These are phyloP conservation scores for Colletotrichum sp. DNA, from an alignment of 2,329 filamentous ascomycete genomes.

Conservation along the genomic window DNA sequence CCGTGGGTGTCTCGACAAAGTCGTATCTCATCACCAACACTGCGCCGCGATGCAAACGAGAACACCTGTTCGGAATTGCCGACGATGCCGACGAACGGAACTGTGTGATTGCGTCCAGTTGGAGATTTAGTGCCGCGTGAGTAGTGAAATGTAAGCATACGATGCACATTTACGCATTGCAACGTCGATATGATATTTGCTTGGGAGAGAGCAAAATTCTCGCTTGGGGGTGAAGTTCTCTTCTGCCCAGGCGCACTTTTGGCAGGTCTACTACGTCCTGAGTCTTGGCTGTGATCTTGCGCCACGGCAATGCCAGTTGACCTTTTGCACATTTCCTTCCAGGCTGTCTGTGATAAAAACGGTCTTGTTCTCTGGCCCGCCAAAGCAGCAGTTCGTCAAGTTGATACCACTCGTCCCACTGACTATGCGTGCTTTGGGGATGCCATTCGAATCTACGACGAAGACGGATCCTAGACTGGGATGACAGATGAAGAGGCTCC, in stretches of 20 bases:
- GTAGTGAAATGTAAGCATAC: neutral
- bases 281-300: slow-evolving; percentile 8
- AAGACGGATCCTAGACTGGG: slow-evolving; percentile 40
- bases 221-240: neutral
- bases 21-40: neutral
- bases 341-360: slow-evolving; percentile 46
- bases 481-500: slow-evolving; percentile 39
- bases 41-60: neutral
- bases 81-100: too few relatives aligned
- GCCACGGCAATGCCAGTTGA: slow-evolving; percentile 37
- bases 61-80: neutral
- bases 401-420: slow-evolving; percentile 36
- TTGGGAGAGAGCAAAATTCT: neutral
- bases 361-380: slow-evolving; percentile 38
- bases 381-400: slow-evolving; percentile 47
- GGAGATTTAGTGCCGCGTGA: neutral
- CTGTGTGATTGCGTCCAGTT: neutral
- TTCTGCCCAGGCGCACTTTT: neutral
- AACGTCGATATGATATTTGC: neutral
- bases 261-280: neutral
- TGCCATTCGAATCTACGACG: slow-evolving; percentile 39
- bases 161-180: neutral
- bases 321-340: slow-evolving; percentile 38
- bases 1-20: neutral
- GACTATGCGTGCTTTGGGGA: slow-evolving; percentile 41